These are phyloP conservation scores for Grosmannia serpens DNA, from an alignment of 2,329 filamentous ascomycete species.

Conservation along the genomic window DNA sequence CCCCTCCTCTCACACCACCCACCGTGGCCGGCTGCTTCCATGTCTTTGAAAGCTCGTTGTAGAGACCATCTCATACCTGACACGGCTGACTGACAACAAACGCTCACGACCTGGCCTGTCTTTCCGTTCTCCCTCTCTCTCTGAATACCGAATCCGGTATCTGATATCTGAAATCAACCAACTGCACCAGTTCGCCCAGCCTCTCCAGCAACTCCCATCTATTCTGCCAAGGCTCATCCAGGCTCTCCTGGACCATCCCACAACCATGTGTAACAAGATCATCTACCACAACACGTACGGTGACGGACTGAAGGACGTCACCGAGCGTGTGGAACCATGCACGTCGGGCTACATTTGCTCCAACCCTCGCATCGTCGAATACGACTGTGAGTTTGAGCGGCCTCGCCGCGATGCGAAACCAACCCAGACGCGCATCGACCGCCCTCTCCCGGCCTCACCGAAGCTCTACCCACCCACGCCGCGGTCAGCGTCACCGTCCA, in stretches of 20 bases:
- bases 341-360: slow-evolving; percentile 17
- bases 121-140: background rate
- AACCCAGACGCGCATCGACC: background rate
- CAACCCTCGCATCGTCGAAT: slow-evolving; percentile 13
- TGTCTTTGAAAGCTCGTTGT: slow-evolving; percentile 20
- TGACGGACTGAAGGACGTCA: slow-evolving; percentile 19
- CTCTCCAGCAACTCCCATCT: background rate
- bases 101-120: background rate
- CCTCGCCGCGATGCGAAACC: slow-evolving; percentile 7
- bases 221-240: background rate
- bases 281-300: slow-evolving; percentile 22
- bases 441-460: background rate
- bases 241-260: slow-evolving; percentile 5
- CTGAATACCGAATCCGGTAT: background rate
- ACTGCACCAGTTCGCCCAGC: background rate
- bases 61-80: slow-evolving; percentile 20
- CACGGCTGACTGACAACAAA: slow-evolving; percentile 22
- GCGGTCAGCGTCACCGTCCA: slow-evolving; percentile 6
- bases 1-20: background rate
- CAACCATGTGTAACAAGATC: slow-evolving; percentile 22
- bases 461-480: background rate
- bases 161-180: background rate
- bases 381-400: slow-evolving; percentile 6
- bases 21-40: slow-evolving; percentile 11
- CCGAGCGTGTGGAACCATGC: slow-evolving; percentile 20